Base-by-base conservation (phyloP, 208 protist genomes). In the Trypanosoma theileri region DNA sequence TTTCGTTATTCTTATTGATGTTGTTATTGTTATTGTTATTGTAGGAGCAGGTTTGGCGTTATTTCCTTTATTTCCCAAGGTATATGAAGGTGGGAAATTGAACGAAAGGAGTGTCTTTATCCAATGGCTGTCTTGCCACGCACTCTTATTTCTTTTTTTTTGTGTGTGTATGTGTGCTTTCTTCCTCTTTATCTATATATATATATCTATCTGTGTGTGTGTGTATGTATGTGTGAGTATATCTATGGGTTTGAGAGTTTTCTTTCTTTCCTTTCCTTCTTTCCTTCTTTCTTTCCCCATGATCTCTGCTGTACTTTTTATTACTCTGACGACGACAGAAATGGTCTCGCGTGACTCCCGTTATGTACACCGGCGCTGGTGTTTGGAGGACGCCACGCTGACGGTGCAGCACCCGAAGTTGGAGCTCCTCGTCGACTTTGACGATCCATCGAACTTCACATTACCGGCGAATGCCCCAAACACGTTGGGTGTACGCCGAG, bases 391-490 rank as follows among this genome's bases (percentile, higher is more conserved):
- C 31, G 79, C 85, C 0, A 90, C 82, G 2, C 71, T 91, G 35
- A 68, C 76, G 19, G 78, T 86, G 41, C 61, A 73, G 0, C 75
- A 82, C 45, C 81, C 79, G 10, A 82, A 77, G 12, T 71, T 94
- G 7, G 85, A 94, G 66, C 81, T 94, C 4, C 73, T 91, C 31
- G 69, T 84, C 13, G 85, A 91, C 63, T 94, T 94, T 59, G 88
- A 88, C 22, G 63, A 80, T 9, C 85, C 88, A 4, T 77, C 80
- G 48, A 79, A 75, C 35, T 94, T 88, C 59, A 60, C 66, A 12
- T 60, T 84, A 28, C 81, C 80, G 17, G 64, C 75, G 4, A 90
- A 93, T 72, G 69, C 79, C 6, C 84, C 84, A 12, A 68, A 81
- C 31, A 69, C 75, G n/a, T 70, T 80, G 40, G 81, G 84, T 26